Evolutionary conservation across 116 monocot species (phyloP), one percentile per base, ranked within the genome.

Genomic region (Phalaenopsis hybrid): DNA sequence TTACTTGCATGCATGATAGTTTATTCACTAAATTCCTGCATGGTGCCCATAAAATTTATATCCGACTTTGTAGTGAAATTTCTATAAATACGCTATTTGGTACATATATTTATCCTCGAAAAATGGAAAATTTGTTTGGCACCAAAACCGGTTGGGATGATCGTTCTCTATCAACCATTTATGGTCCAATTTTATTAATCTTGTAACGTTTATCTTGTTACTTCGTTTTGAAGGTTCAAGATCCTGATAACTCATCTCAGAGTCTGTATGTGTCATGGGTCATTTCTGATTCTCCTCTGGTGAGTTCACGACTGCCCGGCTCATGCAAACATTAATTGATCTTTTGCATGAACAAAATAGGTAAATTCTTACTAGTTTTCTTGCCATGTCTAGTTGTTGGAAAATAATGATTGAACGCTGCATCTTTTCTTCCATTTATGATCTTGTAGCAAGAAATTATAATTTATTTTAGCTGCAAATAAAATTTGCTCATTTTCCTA

Each of bases 211-310:
- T 4, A 61, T 4, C 21, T 61, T 18, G n/a, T 2, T n/a, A 5
- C 4, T 21, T 58, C 68, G 3, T 52, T 87, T 13, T 87, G 67
- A 82, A 93, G 95, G 91, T 95, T 82, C 79, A 73, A 87, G 89
- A 92, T 81, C 95, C 95, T 34, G 91, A 95, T 48, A 90, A 95
- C 49, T 85, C 86, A 1, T 90, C 91, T 57, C 88, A 82, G 84
- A 90, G 87, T 44, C 10, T 95, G 69, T 91, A 90, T 79, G 88
- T 93, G 23, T 87, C 91, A 68, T 95, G 95, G 95, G 82, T 83
- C 6, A 69, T 70, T 50, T 83, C 87, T 77, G 43, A 16, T 80
- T 89, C 89, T 68, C 78, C 91, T 4, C 58, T 52, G 43, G 95
- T 93, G 85, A 87, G 87, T 79, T 28, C 61, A 17, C 11, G 23